Percentiles rank a stretch among this genome's conserved stretches.
phyloP scores from a whole-genome alignment of 2,329 filamentous ascomycete species.

The Didymella exigua region DNA sequence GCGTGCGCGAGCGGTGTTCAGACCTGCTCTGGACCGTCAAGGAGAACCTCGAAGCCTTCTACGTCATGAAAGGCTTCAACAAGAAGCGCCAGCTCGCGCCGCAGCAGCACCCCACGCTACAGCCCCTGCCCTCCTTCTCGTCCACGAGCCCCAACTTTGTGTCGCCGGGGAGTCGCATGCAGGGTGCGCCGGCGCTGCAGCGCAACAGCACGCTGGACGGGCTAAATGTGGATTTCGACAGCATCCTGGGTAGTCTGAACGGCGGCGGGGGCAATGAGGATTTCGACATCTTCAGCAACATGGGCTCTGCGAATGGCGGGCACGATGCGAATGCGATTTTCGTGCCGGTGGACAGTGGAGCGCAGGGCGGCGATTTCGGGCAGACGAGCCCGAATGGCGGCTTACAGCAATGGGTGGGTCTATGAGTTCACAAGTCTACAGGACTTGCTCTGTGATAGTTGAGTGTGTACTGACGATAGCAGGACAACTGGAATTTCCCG shows the following conservation, averaged over 20 bases:
- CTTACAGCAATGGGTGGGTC: conserved; percentile 41
- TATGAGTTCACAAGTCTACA: no score
- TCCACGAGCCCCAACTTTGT: conserved; percentile 8
- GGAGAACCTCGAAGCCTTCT: conserved; percentile 48
- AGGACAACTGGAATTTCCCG: conserved; percentile 41
- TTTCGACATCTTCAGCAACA: conserved; percentile 15
- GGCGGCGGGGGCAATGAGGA: conserved; percentile 19
- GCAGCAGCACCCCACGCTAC: conserved; percentile 38
- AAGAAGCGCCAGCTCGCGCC: conserved; percentile 32
- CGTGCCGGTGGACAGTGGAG: conserved; percentile 39
- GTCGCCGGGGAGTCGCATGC: not conserved
- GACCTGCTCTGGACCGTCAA: conserved; percentile 47
- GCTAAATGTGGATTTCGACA: conserved; percentile 43
- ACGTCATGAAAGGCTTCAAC: conserved; percentile 47
- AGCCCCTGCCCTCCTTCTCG: conserved; percentile 28
- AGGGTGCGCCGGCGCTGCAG: no score
- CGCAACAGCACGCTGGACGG: conserved; percentile 37
- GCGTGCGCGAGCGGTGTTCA: conserved; percentile 42
- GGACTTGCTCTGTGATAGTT: no score
- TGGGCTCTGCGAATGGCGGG: not conserved
- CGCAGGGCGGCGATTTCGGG: conserved; percentile 25
- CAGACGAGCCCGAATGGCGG: conserved; percentile 35
- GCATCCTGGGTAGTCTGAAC: conserved; percentile 36
- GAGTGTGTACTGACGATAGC: not conserved
- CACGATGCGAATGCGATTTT: conserved; percentile 44